These are phyloP conservation scores for Wickerhamiella domercqiae DNA, from an alignment of 805 yeast species.

Conservation along the genomic window DNA sequence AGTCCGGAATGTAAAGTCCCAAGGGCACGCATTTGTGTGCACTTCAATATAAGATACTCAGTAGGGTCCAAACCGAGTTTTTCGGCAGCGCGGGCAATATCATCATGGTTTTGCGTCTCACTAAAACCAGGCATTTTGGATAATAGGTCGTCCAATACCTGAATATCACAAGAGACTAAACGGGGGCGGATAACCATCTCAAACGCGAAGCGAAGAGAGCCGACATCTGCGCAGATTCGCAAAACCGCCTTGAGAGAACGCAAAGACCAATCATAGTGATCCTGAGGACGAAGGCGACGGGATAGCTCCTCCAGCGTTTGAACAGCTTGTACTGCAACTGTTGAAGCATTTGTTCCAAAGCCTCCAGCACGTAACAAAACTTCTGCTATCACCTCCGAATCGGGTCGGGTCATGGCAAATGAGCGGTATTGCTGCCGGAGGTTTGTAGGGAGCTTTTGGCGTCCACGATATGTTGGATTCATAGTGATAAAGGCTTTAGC, in stretches of 20 bases:
- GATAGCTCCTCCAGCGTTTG: conserved; percentile 37
- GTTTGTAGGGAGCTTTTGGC: conserved; percentile 73
- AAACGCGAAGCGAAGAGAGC: not conserved
- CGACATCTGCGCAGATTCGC: conserved; percentile 29
- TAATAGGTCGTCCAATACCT: conserved; percentile 23
- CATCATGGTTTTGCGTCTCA: not conserved
- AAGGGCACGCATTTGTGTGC: conserved; percentile 45
- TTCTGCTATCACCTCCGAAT: conserved; percentile 48
- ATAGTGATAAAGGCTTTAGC: conserved; percentile 58
- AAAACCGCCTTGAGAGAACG: conserved; percentile 63
- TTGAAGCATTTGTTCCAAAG: conserved; percentile 31
- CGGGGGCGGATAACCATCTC: conserved; percentile 44
- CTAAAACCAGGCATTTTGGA: not conserved
- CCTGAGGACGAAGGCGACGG: conserved; percentile 33
- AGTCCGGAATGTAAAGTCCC: conserved; percentile 58
- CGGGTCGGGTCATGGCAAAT: conserved; percentile 62
- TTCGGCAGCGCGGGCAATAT: conserved; percentile 18
- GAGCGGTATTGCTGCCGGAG: conserved; percentile 63
- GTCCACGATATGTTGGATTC: conserved; percentile 80
- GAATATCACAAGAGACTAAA: conserved; percentile 38
- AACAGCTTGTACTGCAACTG: conserved; percentile 35
- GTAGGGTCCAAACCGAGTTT: conserved; percentile 18
- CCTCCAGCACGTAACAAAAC: conserved; percentile 64
- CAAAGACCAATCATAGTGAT: conserved; percentile 83
- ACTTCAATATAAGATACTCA: conserved; percentile 25